Evolutionary conservation across 495 filamentous ascomycete genomes (phyloP), one percentile per base, ranked within the genome.

Genomic region (Podospora bellae-mahoneyi): DNA sequence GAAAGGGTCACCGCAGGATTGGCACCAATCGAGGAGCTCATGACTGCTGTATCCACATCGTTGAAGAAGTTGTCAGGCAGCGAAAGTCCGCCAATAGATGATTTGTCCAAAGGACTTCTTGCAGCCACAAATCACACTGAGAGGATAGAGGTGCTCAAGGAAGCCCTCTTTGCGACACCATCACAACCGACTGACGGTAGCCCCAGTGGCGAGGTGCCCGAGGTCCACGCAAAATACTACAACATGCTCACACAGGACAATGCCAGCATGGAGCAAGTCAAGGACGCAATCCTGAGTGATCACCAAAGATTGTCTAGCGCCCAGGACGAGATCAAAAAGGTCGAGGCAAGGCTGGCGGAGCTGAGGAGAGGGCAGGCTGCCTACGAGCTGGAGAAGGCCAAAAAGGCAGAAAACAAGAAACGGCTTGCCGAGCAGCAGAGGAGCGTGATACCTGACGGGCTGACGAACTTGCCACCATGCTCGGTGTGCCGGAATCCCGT

Each of bases 361-460:
- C 78, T 84, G 15, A 74, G 71, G 55, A 70, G 81, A 26, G 82
- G 78, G n/a, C 76, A 76, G 61, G 76, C 79, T 44, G 81, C 80
- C 7, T 76, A 82, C 62, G 79, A 81, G 64, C 72, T 77, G 26
- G 73, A 79, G 20, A 82, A 80, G 70, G 64, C 72, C 18, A 76
- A 73, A 66, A 79, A 74, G 60, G 77, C 79, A 56, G 77, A 78
- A 54, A 68, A 74, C 69, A 69, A 60, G 54, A 67, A 66, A 60
- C 69, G 60, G 62, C 74, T 66, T 48, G 62, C 67, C 27, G 72
- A 66, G 39, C 71, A 71, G 66, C 66, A 67, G 39, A 66, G 68
- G 68, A 44, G 18, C 30, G 68, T 71, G n/a, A 68, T 72, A 16
- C 68, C 72, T 27, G 65, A 77, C 61, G 68, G 73, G 63, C 72